These are phyloP conservation scores for Amanita subjunquillea DNA, from an alignment of 768 basidiomycete genomes.

Conservation along the genomic window DNA sequence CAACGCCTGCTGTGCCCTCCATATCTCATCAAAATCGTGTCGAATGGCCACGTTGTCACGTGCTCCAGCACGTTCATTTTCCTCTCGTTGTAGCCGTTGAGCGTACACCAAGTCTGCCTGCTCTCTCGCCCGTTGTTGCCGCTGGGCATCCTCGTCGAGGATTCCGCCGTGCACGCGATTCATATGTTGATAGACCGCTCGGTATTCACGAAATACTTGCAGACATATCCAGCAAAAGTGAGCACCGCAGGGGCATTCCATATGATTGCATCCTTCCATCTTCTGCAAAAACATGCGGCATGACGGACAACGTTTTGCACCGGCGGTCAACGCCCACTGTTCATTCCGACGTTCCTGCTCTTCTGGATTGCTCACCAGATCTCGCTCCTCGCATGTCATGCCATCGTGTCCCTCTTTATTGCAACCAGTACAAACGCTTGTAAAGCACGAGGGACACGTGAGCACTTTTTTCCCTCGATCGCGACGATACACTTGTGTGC, in stretches of 20 bases:
- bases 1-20: no score
- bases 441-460: slow-evolving; percentile 45
- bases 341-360: slow-evolving; percentile 33
- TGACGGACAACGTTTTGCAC: slow-evolving; percentile 36
- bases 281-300: slow-evolving; percentile 39
- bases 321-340: slow-evolving; percentile 25
- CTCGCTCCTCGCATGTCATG: slow-evolving; percentile 35
- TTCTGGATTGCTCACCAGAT: slow-evolving; percentile 21
- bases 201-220: slow-evolving; percentile 21
- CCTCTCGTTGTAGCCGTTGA: neutral
- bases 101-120: neutral
- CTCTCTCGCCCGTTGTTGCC: neutral
- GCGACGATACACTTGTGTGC: slow-evolving; percentile 32
- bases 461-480: slow-evolving; percentile 14
- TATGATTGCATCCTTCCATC: slow-evolving; percentile 45
- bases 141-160: neutral
- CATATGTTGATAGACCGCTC: slow-evolving; percentile 27
- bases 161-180: neutral
- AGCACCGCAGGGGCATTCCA: slow-evolving; percentile 37
- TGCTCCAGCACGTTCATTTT: neutral
- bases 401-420: slow-evolving; percentile 40
- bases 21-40: no score
- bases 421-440: slow-evolving; percentile 37
- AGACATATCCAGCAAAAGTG: slow-evolving; percentile 52
- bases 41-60: neutral